Evolutionary conservation across 225 moss, liverwort and hornwort genomes (phyloP).

Genomic region (Asterella californica): DNA sequence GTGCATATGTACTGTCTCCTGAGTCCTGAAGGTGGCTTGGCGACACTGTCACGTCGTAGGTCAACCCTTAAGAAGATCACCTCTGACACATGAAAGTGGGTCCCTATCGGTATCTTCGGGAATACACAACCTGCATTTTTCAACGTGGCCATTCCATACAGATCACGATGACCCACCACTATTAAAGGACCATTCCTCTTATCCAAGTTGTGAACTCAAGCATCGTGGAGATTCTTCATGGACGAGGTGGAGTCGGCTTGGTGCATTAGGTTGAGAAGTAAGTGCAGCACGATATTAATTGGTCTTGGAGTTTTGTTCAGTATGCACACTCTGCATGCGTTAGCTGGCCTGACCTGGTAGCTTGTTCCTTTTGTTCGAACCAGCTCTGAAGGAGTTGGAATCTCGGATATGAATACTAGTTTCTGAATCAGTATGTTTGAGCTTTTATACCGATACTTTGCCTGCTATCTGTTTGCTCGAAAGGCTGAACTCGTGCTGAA

Average conservation of each 20-base stretch:
- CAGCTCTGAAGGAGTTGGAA: not conserved
- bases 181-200: not conserved
- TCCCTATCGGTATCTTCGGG: not conserved
- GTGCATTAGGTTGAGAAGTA: not conserved
- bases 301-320: not conserved
- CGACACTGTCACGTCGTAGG: not conserved
- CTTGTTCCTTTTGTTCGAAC: too few species aligned
- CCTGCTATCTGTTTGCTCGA: not conserved
- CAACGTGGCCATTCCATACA: not conserved
- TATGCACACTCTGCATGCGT: not conserved
- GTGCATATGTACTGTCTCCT: too few species aligned
- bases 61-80: not conserved
- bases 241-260: not conserved
- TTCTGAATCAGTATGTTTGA: not conserved
- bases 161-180: not conserved
- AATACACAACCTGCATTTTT: not conserved
- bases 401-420: not conserved
- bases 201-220: not conserved
- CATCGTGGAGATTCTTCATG: conserved; percentile 1
- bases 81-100: not conserved
- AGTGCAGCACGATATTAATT: not conserved
- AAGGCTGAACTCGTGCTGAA: not conserved
- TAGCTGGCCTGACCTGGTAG: not conserved
- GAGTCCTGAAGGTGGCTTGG: not conserved
- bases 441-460: not conserved